Evolutionary conservation across 2,329 filamentous ascomycete species (phyloP), one percentile per base, ranked within the genome.

Genomic region (Scytalidium sp.): DNA sequence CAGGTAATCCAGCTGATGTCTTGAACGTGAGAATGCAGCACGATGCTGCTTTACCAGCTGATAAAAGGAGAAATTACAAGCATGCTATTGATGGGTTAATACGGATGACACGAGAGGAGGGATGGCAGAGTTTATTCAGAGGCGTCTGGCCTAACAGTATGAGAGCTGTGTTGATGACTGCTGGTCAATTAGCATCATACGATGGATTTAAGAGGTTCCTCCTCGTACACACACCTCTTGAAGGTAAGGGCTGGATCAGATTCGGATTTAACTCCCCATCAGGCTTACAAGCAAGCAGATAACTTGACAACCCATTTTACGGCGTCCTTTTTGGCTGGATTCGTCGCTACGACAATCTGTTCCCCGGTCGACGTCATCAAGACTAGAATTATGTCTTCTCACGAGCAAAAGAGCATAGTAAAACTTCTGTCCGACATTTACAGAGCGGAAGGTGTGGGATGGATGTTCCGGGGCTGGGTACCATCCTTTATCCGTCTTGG

Each of bases 1-100:
- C 87, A 5, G 94, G 94, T 57, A 99, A 97, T 72, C 91, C 92
- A 2, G 93, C 92, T 57, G 94, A 99, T 67, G 91, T 99, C 27
- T 78, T 97, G 63, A 99, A 99, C 70, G 94, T 99, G 45, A 90
- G 94, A 58, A 99, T 99, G 94, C 94, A 99, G 73, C 90, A 96
- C 71, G 94, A 86, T 64, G 85, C 88, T 2, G 84, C 90, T 0
- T 81, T 97, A 1, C 88, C 91, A 0, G 63, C 72, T 1, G 78
- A 79, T 4, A 75, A 95, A 63, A 84, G 90, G 43, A 82, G 93
- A 50, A 94, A 96, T 70, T 99, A 99, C 74, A 86, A 84, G 56
- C 81, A 97, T 68, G 94, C 92, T 3, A 68, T 97, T 43, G 86
- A 97, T 65, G 94, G 94, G 22, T 76, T 97, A 61, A 72, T 88